Base-by-base conservation (phyloP, 2,329 filamentous ascomycete species). In the Aspergillus puulaauensis region DNA sequence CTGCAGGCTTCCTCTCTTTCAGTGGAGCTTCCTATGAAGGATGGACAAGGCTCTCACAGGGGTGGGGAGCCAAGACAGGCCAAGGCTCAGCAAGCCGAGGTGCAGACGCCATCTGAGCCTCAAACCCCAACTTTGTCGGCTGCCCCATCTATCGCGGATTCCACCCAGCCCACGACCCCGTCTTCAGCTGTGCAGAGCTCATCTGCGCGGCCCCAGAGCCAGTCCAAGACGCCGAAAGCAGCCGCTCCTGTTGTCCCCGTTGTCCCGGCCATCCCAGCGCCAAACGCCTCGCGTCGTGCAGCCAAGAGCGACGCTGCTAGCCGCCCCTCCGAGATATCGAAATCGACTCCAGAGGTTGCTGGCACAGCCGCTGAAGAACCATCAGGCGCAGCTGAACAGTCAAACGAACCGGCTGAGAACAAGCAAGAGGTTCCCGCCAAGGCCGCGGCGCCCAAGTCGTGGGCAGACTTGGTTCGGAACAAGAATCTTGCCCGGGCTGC, bases 391-490 rank as follows among this genome's bases (percentile, higher is more conserved):
- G 43, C 48, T 14, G 21, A 27, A 12, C 58, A 58, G 8, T 54
- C 50, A 15, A 33, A 66, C 7, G 57, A 60, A 31, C 17, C 44
- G 14, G 12, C 23, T 19, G 48, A 53, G 39, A 31, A 40, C 14
- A 52, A 52, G 23, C 19, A 47, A 6, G 75, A 77, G 23, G 71
- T 75, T 41, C 62, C 74, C 15, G 62, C 71, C 4, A 78, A 78
- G 48, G 70, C 74, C 60, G 64, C 68, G 33, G 75, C 80, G n/a
- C 81, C 83, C 24, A 83, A 87, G 67, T 86, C 85, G 2, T 91
- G 88, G 88, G 86, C 88, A 24, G 87, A 88, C 61, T 78, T 90
- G 45, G 82, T 90, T 52, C 82, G 85, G 53, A 75, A 80, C 9
- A 82, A 83, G 64, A 73, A 78, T 15, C 61, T 72, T 24, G 63